Base-by-base conservation (phyloP, 768 basidiomycete genomes). In the Rhodosporidiobolus odoratus region DNA sequence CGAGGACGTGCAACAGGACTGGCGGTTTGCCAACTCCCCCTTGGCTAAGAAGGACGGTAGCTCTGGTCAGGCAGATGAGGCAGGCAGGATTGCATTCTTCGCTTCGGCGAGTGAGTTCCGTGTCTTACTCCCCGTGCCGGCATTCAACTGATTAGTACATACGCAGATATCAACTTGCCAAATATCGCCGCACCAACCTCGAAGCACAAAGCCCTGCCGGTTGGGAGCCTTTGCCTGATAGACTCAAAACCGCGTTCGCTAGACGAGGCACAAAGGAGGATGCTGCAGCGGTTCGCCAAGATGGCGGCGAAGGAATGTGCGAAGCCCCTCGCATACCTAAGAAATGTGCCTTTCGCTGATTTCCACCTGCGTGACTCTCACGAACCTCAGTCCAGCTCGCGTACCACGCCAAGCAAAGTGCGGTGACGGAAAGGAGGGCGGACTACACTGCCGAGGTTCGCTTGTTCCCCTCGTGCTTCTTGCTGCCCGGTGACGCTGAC, bases 131-230 rank as follows among this genome's bases (percentile, higher is more conserved):
- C 34, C 52, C 34, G 12, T 30, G 8, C 30, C 12, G 7, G 9
- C 30, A 19, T 32, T 32, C 21, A 23, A 17, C 23, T 13, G n/a
- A 17, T 17, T 50, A 13, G 43, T 12, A 50, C 48, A n/a, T n/a
- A 23, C 13, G 12, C 19, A 53, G 52, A 63, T 41, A 63, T 63
- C 52, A 54, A 63, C 52, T 34, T n/a, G n/a, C n/a, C n/a, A n/a
- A n/a, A n/a, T n/a, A n/a, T 63, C 2, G 37, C 45, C 8, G 3
- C 23, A 8, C 13, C 41, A 4, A 4, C 2, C 2, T 1, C 5
- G 8, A 4, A 9, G 43, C n/a, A 23, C 23, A 30, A 54, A 6
- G 13, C 21, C 4, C n/a, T 63, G 0, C 62, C 62, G 0, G 25
- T 63, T 25, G 62, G 62, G 13, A 41, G 38, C 6, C 25, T 63